These are phyloP conservation scores for Incumbomyces lentus DNA, from an alignment of 2,329 filamentous ascomycete genomes.

Conservation along the genomic window DNA sequence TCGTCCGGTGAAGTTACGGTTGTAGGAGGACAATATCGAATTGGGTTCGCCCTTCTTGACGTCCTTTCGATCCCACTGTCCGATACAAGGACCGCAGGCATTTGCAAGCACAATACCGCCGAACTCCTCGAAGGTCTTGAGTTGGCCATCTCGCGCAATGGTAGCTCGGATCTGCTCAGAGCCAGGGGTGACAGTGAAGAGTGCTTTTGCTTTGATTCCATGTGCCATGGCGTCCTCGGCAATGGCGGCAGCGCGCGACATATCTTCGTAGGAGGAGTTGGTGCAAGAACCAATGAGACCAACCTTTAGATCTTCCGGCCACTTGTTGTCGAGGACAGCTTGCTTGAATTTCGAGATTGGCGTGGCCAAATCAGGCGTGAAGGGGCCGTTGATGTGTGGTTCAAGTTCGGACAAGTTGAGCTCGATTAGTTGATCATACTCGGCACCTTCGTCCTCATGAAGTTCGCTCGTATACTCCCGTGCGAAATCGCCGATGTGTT, in stretches of 20 bases:
- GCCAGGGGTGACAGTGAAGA: slow-evolving; percentile 92
- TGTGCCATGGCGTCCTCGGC: slow-evolving; percentile 83
- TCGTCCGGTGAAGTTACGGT: slow-evolving; percentile 98
- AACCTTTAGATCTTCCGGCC: slow-evolving; percentile 94
- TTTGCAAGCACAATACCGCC: slow-evolving; percentile 92
- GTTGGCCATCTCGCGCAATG: slow-evolving; percentile 79
- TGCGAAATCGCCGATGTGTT: slow-evolving; percentile 81
- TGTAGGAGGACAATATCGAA: slow-evolving; percentile 97
- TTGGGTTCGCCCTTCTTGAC: slow-evolving; percentile 93
- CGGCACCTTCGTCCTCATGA: slow-evolving; percentile 73
- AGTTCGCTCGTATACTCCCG: slow-evolving; percentile 77
- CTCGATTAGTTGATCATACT: slow-evolving; percentile 94
- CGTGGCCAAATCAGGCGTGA: slow-evolving; percentile 95
- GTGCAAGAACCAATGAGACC: slow-evolving; percentile 98
- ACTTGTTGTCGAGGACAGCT: slow-evolving; percentile 85
- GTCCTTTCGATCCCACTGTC: slow-evolving; percentile 85
- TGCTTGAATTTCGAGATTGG: slow-evolving; percentile 97
- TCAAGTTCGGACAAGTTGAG: slow-evolving; percentile 92
- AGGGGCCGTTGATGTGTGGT: slow-evolving; percentile 97
- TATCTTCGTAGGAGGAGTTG: slow-evolving; percentile 81
- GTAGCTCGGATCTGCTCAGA: slow-evolving; percentile 95
- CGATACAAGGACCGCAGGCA: slow-evolving; percentile 70
- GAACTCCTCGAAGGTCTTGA: slow-evolving; percentile 91
- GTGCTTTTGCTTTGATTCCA: slow-evolving; percentile 83
- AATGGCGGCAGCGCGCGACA: slow-evolving; percentile 86